A percentile compares a stretch with the other conserved stretches of the same genome.
These are phyloP conservation scores for Candida neerlandica DNA, from an alignment of 1,139 yeast species.

Conservation along the genomic window DNA sequence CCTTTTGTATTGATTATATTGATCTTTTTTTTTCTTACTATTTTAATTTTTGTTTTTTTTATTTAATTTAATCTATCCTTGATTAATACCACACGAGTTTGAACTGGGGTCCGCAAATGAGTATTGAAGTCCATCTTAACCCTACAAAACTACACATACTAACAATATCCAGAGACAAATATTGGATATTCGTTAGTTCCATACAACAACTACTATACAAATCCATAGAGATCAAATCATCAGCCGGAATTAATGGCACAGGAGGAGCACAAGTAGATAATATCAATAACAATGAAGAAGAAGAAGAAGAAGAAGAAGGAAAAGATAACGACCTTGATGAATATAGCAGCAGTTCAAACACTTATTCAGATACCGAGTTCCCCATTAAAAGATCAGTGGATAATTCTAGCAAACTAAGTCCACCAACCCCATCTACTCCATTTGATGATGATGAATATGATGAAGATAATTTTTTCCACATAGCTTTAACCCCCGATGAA, in stretches of 20 bases:
- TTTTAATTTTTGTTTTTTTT: no score
- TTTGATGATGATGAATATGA: constrained; percentile 23
- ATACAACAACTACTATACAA: constrained; percentile 42
- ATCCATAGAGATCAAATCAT: constrained; percentile 18
- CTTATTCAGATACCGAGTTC: constrained; percentile 19
- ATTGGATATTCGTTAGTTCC: constrained; percentile 54
- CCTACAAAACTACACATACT: constrained; percentile 47
- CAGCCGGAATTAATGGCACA: not conserved
- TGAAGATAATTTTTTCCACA: constrained; percentile 47
- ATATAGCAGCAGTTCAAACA: constrained; percentile 7
- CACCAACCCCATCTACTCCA: constrained; percentile 4
- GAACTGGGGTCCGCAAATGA: constrained; percentile 17
- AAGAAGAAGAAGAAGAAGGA: no score
- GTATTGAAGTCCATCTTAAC: constrained; percentile 48
- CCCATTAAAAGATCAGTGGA: constrained; percentile 19
- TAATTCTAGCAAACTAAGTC: constrained; percentile 24
- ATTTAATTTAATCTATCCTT: not conserved
- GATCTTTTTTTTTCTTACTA: not conserved
- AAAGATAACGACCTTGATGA: constrained; percentile 20
- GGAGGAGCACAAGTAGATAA: constrained; percentile 18
- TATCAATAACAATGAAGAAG: constrained; percentile 20
- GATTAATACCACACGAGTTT: no score
- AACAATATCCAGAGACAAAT: constrained; percentile 50
- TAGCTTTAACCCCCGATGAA: constrained; percentile 59
- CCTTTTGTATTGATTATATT: no score